Conservation (phyloP, 2,329 filamentous ascomycete genomes). For the Pseudocercospora cruenta region DNA sequence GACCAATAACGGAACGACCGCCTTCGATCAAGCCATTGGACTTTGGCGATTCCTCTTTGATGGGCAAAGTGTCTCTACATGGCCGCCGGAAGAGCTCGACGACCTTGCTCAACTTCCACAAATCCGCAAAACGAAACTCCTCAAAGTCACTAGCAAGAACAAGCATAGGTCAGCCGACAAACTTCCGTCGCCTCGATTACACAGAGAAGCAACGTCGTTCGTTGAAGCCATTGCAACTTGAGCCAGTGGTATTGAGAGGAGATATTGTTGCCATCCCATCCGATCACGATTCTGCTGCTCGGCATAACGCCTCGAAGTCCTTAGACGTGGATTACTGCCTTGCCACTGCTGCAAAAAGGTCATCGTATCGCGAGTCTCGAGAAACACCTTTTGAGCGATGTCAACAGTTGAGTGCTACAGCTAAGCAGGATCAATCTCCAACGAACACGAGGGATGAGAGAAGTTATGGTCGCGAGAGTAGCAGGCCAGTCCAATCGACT, state of each 20-base stretch:
- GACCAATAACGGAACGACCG: slow-evolving; percentile 28
- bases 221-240: slow-evolving; percentile 34
- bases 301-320: slow-evolving; percentile 13
- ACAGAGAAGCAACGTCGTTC: slow-evolving; percentile 37
- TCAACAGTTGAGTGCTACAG: slow-evolving; percentile 17
- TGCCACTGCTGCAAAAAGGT: slow-evolving; percentile 2
- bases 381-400: slow-evolving; percentile 21
- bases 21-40: slow-evolving; percentile 30
- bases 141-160: slow-evolving; percentile 21
- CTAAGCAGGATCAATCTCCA: slow-evolving; percentile 8
- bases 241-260: slow-evolving; percentile 32
- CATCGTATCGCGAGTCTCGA: slow-evolving; percentile 18
- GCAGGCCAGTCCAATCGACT: slow-evolving; percentile 10
- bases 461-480: not conserved
- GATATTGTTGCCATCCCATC: not conserved
- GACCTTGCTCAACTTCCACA: slow-evolving; percentile 18
- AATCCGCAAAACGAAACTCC: slow-evolving; percentile 1
- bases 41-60: slow-evolving; percentile 28
- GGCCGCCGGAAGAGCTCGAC: slow-evolving; percentile 25
- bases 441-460: slow-evolving; percentile 2
- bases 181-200: slow-evolving; percentile 34
- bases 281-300: slow-evolving; percentile 20
- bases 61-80: slow-evolving; percentile 24
- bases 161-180: slow-evolving; percentile 31
- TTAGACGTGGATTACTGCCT: slow-evolving; percentile 4